Conservation (phyloP, 495 filamentous ascomycete genomes). For the Paragyromitra xinjiangensis region DNA sequence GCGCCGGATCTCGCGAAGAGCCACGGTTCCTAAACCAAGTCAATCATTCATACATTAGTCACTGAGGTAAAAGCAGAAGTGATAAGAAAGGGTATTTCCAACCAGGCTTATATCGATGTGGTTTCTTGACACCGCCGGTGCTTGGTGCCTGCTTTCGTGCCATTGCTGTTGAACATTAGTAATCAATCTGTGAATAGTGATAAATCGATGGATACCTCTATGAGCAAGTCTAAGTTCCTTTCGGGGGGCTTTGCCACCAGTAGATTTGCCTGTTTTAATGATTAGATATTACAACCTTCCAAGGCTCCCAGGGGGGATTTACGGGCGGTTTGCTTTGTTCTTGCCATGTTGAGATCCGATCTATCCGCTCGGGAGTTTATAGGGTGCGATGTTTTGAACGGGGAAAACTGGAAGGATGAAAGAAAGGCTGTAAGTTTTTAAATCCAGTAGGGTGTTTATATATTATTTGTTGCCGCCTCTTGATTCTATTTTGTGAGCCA, state of each 20-base stretch:
- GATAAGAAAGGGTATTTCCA: background rate
- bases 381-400: background rate
- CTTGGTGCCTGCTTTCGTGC: background rate
- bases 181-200: background rate
- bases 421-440: background rate
- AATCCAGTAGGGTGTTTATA: background rate
- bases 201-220: background rate
- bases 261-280: conserved; percentile 19
- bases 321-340: conserved; percentile 22
- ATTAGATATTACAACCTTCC: background rate
- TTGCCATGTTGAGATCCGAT: conserved; percentile 10
- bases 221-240: background rate
- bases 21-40: conserved; percentile 62
- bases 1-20: conserved; percentile 74
- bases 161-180: background rate
- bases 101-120: conserved; percentile 71
- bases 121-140: conserved; percentile 10
- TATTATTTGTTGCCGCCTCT: background rate
- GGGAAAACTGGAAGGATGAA: background rate
- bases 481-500: background rate
- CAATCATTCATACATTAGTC: background rate
- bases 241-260: conserved; percentile 26
- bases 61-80: too few relatives aligned
- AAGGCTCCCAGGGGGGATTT: background rate
- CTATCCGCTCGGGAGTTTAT: background rate